Conservation (phyloP, 73 alveolate genomes). For the Vitrella brassicaformis region DNA sequence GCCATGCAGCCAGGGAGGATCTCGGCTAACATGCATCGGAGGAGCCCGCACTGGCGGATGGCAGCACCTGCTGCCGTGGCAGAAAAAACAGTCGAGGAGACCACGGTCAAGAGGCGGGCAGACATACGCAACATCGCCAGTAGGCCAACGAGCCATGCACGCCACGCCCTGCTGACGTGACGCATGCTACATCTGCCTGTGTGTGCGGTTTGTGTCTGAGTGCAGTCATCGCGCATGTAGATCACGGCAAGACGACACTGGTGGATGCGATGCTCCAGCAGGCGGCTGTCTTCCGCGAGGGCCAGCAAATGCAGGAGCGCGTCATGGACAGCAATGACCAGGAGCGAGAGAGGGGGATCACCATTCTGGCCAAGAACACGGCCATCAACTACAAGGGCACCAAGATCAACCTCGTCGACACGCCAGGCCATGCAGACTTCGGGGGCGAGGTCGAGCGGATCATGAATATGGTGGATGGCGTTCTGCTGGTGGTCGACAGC, state of each 20-base stretch:
- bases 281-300: slow-evolving; percentile 46
- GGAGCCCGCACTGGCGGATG: too few species aligned
- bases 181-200: too few species aligned
- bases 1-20: too few species aligned
- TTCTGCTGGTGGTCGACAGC: slow-evolving; percentile 63
- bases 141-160: too few species aligned
- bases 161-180: too few species aligned
- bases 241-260: slow-evolving; percentile 79
- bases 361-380: slow-evolving; percentile 66
- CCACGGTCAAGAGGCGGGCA: not conserved
- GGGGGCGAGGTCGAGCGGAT: slow-evolving; percentile 89
- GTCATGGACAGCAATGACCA: slow-evolving; percentile 82
- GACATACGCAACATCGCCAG: slow-evolving; percentile 72
- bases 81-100: too few species aligned
- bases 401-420: slow-evolving; percentile 77
- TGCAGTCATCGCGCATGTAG: slow-evolving; percentile 87
- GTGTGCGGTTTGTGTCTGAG: too few species aligned
- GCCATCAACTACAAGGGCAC: slow-evolving; percentile 52
- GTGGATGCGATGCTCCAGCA: slow-evolving; percentile 67
- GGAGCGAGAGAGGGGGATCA: slow-evolving; percentile 84
- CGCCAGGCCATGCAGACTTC: slow-evolving; percentile 98
- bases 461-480: slow-evolving; percentile 80
- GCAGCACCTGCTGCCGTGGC: too few species aligned
- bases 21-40: too few species aligned
- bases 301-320: slow-evolving; percentile 26